Percentiles rank a stretch among this genome's conserved stretches.
Conservation (phyloP, 768 basidiomycete genomes). For the Butyriboletus loyo region DNA sequence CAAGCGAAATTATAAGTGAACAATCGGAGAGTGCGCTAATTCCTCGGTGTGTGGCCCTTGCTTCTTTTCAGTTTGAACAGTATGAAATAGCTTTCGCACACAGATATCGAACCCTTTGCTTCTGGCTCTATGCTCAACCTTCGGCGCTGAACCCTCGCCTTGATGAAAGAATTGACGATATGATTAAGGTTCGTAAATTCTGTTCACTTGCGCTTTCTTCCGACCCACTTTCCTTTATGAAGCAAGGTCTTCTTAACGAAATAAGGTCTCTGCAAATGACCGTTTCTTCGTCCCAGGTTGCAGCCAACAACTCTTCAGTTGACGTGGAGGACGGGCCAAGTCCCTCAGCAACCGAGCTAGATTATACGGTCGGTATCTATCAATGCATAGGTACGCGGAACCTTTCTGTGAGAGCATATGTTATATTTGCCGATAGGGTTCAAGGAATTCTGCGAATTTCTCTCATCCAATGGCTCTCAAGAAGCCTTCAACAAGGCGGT, state of each 20-base stretch:
- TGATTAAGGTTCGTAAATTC: constrained; percentile 65
- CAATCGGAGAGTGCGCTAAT: constrained; percentile 46
- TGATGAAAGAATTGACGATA: constrained; percentile 79
- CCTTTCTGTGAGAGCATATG: neutral
- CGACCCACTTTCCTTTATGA: constrained; percentile 7
- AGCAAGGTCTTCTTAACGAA: constrained; percentile 83
- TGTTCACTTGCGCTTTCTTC: neutral
- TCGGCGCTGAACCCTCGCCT: constrained; percentile 62
- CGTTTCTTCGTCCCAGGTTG: constrained; percentile 5
- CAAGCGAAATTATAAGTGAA: constrained; percentile 67
- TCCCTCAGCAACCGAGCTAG: constrained; percentile 17
- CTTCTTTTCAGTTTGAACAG: neutral
- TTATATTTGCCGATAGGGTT: constrained; percentile 57
- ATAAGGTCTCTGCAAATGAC: constrained; percentile 50
- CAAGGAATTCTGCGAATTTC: constrained; percentile 79
- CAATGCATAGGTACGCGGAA: constrained; percentile 78
- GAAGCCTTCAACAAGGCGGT: constrained; percentile 53
- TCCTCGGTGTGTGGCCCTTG: constrained; percentile 47
- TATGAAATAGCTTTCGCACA: neutral
- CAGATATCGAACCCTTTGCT: constrained; percentile 82
- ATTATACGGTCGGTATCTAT: constrained; percentile 85
- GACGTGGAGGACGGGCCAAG: neutral
- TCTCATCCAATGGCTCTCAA: constrained; percentile 42
- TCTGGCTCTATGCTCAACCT: constrained; percentile 86
- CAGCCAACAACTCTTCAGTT: neutral